Percentiles rank a stretch among this genome's conserved stretches.
These are phyloP conservation scores for Wickerhamiella galacta DNA, from an alignment of 805 yeast species.

Conservation along the genomic window DNA sequence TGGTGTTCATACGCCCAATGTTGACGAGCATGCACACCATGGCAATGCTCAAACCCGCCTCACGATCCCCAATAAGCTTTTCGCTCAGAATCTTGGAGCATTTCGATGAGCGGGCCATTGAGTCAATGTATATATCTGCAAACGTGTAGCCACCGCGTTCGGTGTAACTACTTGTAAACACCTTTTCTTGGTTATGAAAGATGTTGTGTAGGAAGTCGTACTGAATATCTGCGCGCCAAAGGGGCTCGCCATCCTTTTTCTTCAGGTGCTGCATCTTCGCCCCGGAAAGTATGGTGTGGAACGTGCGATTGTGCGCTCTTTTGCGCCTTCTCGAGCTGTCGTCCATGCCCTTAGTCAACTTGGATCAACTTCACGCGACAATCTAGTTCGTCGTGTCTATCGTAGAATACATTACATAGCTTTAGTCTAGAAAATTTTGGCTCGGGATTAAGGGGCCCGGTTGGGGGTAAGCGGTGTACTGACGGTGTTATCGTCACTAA, in stretches of 20 bases:
- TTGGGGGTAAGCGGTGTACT: no score
- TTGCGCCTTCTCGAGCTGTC: no score
- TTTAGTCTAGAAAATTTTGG: no score
- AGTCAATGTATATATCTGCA: slow-evolving; percentile 65
- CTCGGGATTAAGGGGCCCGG: no score
- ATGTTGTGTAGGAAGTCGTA: slow-evolving; percentile 53
- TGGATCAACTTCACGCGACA: no score
- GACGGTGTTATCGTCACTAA: no score
- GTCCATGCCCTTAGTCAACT: no score
- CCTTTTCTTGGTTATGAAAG: slow-evolving; percentile 44
- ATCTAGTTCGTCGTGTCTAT: no score
- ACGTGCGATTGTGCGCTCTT: not conserved
- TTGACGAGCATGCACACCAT: slow-evolving; percentile 77
- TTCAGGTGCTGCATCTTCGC: slow-evolving; percentile 33
- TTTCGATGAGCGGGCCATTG: slow-evolving; percentile 67
- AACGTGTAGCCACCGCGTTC: slow-evolving; percentile 43
- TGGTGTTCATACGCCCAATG: slow-evolving; percentile 86
- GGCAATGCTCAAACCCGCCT: slow-evolving; percentile 50
- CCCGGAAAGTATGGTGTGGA: not conserved
- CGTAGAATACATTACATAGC: no score
- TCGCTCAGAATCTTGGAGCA: slow-evolving; percentile 73
- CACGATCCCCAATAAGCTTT: slow-evolving; percentile 46
- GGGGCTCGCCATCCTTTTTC: slow-evolving; percentile 82
- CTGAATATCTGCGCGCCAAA: slow-evolving; percentile 78
- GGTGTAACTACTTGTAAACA: slow-evolving; percentile 35